Base-by-base conservation (phyloP, 306 rosid genomes). In the Pueraria montana region DNA sequence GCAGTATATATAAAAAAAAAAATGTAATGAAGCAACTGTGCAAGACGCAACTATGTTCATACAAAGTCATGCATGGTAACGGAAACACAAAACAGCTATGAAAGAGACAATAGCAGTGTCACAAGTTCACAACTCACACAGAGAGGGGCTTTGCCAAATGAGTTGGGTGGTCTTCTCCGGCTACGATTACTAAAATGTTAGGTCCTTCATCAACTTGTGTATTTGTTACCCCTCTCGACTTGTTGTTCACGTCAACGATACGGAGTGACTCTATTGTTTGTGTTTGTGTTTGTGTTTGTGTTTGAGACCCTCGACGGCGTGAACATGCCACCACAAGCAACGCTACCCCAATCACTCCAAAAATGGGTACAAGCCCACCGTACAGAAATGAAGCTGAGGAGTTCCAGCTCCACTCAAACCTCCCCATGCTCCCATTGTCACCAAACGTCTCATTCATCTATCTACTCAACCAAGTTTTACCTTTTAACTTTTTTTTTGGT, bases 101-200 rank as follows among this genome's bases (percentile, higher is more conserved):
- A 5, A 43, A 11, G 49, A 40, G 45, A 36, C 40, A 36, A 6
- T 36, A 6, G 8, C 40, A 36, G 40, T 36, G 43, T 38, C 43
- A 38, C 11, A 38, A 38, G n/a, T 3, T 27, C 3, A 27, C 32
- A 27, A 36, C 11, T 43, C 7, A 43, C 9, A 10, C 14, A 4
- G 85, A 18, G 20, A 82, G 59, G 5, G 80, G 81, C 10, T 72
- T 65, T 17, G 88, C 88, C 67, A 86, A 9, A 65, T 72, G 80
- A 55, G 86, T 86, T 23, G 88, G 88, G 52, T 72, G 81, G 0
- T 77, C 11, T 77, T 78, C 62, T 46, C 88, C 88, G 0, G 88
- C 84, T 0, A 86, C 74, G 8, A 82, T 86, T 3, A 86, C 86
- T 86, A 86, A 56, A 77, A 82, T 24, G n/a, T 82, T 64, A 5